phyloP scores from a whole-genome alignment of 805 yeast species.

The Sungouiozyma intestinalis region DNA sequence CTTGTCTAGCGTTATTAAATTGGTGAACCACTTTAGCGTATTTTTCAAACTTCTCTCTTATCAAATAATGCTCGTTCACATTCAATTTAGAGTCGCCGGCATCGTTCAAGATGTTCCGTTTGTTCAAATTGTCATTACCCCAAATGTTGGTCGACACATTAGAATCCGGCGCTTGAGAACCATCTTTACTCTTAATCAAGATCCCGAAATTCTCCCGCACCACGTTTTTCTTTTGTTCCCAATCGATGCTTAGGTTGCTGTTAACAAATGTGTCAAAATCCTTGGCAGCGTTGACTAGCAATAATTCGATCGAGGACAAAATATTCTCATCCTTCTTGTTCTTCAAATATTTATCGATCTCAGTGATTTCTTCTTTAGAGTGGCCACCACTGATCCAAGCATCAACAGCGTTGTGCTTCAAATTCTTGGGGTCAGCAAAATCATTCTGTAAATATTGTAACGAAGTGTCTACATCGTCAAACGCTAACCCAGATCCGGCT shows the following conservation, averaged over 20 bases:
- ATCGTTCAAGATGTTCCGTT: conserved; percentile 17
- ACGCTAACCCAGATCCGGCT: conserved; percentile 80
- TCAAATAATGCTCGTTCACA: conserved; percentile 33
- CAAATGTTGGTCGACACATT: neutral
- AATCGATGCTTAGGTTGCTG: conserved; percentile 66
- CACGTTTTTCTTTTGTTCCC: conserved; percentile 70
- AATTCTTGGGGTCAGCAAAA: neutral
- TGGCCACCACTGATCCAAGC: neutral
- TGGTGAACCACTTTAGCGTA: conserved; percentile 63
- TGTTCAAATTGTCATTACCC: conserved; percentile 1
- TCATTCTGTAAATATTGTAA: conserved; percentile 28
- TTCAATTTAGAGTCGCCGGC: conserved; percentile 29
- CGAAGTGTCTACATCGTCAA: conserved; percentile 68
- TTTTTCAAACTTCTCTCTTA: conserved; percentile 52
- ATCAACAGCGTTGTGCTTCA: neutral
- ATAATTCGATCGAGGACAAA: conserved; percentile 70
- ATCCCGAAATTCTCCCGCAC: conserved; percentile 65
- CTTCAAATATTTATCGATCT: conserved; percentile 53
- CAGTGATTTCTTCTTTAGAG: conserved; percentile 14
- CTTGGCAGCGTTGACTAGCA: conserved; percentile 58
- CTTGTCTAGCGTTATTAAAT: conserved; percentile 60
- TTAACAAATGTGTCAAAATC: conserved; percentile 76
- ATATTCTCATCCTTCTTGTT: conserved; percentile 75
- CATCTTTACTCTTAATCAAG: conserved; percentile 28
- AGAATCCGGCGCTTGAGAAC: neutral